These are phyloP conservation scores for Globisporangium megalacanthum DNA, from an alignment of 352 stramenopile species.

Conservation along the genomic window DNA sequence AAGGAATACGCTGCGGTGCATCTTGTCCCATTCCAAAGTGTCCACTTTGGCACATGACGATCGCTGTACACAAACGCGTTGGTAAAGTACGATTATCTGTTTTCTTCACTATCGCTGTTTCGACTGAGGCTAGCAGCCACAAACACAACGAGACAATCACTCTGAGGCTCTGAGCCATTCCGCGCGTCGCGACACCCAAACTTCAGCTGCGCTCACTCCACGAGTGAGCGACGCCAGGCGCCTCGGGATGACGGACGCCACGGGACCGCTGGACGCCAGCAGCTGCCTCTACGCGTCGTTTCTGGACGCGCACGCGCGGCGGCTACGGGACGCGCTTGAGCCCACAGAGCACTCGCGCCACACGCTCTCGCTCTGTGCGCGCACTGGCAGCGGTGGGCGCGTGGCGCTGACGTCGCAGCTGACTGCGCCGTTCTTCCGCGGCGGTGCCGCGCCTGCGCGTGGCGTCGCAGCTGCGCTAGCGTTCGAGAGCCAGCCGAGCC, in stretches of 20 bases:
- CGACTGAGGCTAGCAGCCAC: too few relatives aligned
- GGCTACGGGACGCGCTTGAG: conserved; percentile 36
- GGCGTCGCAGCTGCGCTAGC: conserved; percentile 57
- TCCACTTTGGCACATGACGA: too few relatives aligned
- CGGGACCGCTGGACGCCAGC: conserved; percentile 20
- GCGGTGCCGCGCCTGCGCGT: conserved; percentile 47
- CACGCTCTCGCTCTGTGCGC: conserved; percentile 37
- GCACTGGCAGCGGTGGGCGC: conserved; percentile 45
- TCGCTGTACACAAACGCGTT: too few relatives aligned
- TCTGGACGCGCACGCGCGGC: conserved; percentile 34
- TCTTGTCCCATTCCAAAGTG: too few relatives aligned
- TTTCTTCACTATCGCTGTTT: too few relatives aligned
- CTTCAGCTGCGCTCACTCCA: too few relatives aligned
- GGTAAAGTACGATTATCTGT: too few relatives aligned
- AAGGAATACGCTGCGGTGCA: too few relatives aligned
- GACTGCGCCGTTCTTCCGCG: conserved; percentile 63
- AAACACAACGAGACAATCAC: too few relatives aligned
- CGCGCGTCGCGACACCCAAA: too few relatives aligned
- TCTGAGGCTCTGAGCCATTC: too few relatives aligned
- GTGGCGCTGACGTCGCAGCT: conserved; percentile 53
- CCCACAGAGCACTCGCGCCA: conserved; percentile 46
- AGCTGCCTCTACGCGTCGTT: conserved; percentile 71
- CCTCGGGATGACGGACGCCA: conserved; percentile 5
- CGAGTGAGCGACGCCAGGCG: too few relatives aligned
- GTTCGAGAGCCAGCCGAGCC: conserved; percentile 61